Evolutionary conservation across 306 rosid species (phyloP).

Genomic region (Betula pendula): DNA sequence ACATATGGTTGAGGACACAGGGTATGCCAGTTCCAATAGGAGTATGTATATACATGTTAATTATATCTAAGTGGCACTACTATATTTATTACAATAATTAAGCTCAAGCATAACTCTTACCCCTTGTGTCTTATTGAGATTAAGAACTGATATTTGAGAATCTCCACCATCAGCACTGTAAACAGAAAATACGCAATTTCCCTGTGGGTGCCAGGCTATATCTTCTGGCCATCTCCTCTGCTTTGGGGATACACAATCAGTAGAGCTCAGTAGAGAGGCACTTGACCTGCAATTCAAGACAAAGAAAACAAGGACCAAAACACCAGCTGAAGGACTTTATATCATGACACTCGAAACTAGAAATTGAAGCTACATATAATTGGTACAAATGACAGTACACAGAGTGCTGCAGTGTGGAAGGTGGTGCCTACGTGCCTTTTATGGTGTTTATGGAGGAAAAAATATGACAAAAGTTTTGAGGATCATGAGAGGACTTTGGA

Average conservation of each 20-base stretch:
- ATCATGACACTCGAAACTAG: background rate
- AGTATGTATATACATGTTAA: background rate
- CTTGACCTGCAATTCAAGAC: slow-evolving; percentile 55
- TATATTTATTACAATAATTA: background rate
- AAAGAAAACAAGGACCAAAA: background rate
- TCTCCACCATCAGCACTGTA: slow-evolving; percentile 90
- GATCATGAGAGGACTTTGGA: too few relatives aligned
- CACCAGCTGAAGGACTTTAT: background rate
- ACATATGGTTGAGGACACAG: background rate
- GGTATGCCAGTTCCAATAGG: background rate
- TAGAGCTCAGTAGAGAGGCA: slow-evolving; percentile 70
- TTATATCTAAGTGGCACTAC: background rate
- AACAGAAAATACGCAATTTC: slow-evolving; percentile 66
- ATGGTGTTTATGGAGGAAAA: too few relatives aligned
- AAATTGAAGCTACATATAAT: background rate
- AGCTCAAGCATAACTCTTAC: slow-evolving; percentile 42
- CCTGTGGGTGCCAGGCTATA: slow-evolving; percentile 90
- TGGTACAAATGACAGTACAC: background rate
- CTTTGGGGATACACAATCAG: slow-evolving; percentile 66
- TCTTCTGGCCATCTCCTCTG: slow-evolving; percentile 97
- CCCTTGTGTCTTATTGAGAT: slow-evolving; percentile 65
- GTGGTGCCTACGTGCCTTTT: too few relatives aligned
- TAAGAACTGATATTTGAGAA: slow-evolving; percentile 69
- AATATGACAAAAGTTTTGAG: too few relatives aligned
- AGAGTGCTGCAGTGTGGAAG: too few relatives aligned